Conservation (phyloP, 495 filamentous ascomycete species). For the Letharia columbiana region DNA sequence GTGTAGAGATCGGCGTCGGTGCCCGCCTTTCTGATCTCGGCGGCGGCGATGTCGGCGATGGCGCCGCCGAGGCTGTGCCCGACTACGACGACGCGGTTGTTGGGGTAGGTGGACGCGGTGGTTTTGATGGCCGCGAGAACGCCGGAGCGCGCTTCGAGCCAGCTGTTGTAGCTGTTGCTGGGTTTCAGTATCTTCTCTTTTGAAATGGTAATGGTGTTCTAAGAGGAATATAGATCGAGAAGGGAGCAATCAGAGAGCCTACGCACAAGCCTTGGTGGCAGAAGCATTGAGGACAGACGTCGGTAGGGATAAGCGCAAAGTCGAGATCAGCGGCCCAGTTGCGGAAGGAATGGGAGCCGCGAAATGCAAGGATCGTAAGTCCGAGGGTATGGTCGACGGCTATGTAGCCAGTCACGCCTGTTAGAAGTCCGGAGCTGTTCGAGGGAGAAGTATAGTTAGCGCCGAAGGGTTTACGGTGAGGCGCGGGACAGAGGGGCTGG, state of each 20-base stretch:
- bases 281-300: conserved; percentile 43
- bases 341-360: conserved; percentile 51
- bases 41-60: conserved; percentile 52
- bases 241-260: neutral
- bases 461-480: neutral
- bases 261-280: conserved; percentile 44
- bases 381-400: conserved; percentile 53
- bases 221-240: neutral
- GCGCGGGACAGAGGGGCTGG: neutral
- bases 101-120: conserved; percentile 34
- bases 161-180: conserved; percentile 35
- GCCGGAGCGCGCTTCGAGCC: conserved; percentile 37
- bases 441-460: neutral
- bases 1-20: conserved; percentile 46
- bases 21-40: conserved; percentile 46
- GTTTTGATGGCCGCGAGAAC: conserved; percentile 36
- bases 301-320: conserved; percentile 32
- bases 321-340: conserved; percentile 62
- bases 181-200: neutral
- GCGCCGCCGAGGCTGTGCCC: conserved; percentile 67
- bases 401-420: conserved; percentile 63
- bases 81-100: conserved; percentile 48
- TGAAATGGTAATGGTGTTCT: too few species aligned
- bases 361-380: conserved; percentile 60
- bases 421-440: conserved; percentile 37